Percentiles rank a stretch among this genome's conserved stretches.
Conservation (phyloP, 2,329 filamentous ascomycete genomes). For the Venturia carpophila region DNA sequence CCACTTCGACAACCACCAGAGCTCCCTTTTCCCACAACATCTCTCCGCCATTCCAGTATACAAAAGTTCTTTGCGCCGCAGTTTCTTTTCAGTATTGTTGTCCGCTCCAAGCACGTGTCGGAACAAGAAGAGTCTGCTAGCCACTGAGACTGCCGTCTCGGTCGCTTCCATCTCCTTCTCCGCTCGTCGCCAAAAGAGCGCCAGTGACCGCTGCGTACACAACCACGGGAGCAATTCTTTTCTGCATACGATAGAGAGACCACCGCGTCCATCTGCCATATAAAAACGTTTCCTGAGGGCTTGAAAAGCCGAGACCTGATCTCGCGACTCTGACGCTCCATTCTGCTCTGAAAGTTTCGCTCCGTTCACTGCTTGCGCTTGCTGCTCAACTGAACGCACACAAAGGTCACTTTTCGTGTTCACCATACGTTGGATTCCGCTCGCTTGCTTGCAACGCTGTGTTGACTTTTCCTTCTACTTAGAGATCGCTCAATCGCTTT, state of each 20-base stretch:
- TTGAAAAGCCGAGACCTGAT: neutral
- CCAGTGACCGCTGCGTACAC: neutral
- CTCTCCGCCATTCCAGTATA: slow-evolving; percentile 2
- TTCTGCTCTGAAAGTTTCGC: neutral
- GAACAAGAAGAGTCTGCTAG: neutral
- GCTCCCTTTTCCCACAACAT: neutral
- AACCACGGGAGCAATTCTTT: neutral
- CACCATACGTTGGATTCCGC: neutral
- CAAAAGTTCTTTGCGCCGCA: slow-evolving; percentile 2
- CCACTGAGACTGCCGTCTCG: neutral
- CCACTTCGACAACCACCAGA: neutral
- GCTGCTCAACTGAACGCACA: neutral
- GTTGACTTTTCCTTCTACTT: neutral
- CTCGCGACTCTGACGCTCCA: neutral
- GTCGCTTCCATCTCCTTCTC: neutral
- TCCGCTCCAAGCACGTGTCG: neutral
- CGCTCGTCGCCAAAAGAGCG: neutral
- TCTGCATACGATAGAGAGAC: neutral
- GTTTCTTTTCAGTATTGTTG: slow-evolving; percentile 6
- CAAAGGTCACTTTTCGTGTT: slow-evolving; percentile 1
- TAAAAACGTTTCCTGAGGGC: neutral
- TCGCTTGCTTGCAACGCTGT: neutral
- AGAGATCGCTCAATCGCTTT: neutral
- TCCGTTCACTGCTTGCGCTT: neutral
- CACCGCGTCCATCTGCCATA: neutral